phyloP scores from a whole-genome alignment of 108 stramenopile species.

The Asterionellopsis glacialis region DNA sequence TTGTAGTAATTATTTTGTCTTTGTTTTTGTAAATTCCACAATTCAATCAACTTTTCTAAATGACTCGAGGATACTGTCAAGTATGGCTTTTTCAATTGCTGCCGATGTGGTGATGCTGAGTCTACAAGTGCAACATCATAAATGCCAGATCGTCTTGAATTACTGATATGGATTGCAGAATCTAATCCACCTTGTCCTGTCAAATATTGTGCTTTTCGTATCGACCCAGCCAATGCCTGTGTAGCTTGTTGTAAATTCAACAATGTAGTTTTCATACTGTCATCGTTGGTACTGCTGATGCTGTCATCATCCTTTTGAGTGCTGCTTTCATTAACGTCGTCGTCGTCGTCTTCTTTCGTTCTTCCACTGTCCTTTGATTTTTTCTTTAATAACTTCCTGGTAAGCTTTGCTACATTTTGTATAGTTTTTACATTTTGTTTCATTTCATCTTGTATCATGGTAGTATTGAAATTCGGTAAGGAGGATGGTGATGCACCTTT shows the following conservation, averaged over 20 bases:
- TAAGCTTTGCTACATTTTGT: too few species aligned
- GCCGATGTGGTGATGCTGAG: not conserved
- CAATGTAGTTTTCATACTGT: not conserved
- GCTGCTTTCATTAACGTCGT: too few species aligned
- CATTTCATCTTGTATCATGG: too few species aligned
- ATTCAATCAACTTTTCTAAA: not conserved
- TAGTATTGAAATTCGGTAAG: too few species aligned
- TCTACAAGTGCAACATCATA: constrained; percentile 14
- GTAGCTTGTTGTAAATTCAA: constrained; percentile 12
- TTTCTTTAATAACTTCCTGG: too few species aligned
- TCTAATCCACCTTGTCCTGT: not conserved
- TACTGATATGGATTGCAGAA: constrained; percentile 4
- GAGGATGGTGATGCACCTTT: not conserved
- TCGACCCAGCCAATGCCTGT: constrained; percentile 3
- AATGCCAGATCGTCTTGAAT: constrained; percentile 8
- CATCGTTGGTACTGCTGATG: too few species aligned
- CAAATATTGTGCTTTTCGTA: constrained; percentile 8
- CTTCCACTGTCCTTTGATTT: too few species aligned
- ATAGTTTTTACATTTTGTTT: too few species aligned
- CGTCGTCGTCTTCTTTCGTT: too few species aligned
- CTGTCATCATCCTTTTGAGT: too few species aligned
- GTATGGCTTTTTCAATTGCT: constrained; percentile 20
- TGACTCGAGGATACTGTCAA: constrained; percentile 14
- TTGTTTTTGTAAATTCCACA: too few species aligned
- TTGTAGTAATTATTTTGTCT: too few species aligned